Evolutionary conservation across 768 basidiomycete genomes (phyloP), one percentile per base, ranked within the genome.

Genomic region (Podaxis rugospora): DNA sequence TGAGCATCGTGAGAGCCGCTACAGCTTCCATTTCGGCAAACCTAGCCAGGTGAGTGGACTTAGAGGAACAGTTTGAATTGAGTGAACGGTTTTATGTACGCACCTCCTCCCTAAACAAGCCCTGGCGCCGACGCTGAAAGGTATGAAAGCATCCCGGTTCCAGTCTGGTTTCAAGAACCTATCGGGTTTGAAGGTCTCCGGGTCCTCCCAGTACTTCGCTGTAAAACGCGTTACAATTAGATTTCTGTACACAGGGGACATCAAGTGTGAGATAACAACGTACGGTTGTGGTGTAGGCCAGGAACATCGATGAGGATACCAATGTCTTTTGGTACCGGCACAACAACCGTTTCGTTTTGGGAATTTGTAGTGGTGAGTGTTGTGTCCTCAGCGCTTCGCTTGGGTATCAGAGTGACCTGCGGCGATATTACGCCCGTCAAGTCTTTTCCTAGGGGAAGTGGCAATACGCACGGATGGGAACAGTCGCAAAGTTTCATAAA

Each of bases 201-300:
- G 80, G 37, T 80, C 74, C 25, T 74, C 63, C 80, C 81, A 83
- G 66, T 80, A 81, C 21, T 74, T 70, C 9, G 80, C 81, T 82
- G 44, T 16, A 6, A 6, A n/a, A 42, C 3, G 7, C 32, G 32
- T 32, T 32, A 32, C 14, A 44, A n/a, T 42, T 18, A 18, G 40
- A 14, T 5, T 18, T 16, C 16, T n/a, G 14, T 44, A 44, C 4
- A 44, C 6, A 44, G 4, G 42, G 32, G 7, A 9, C 32, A 32
- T 32, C 1, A 16, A 18, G 18, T n/a, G 6, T 1, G 42, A 5
- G 0, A 7, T 16, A 44, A 18, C 5, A 25, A 62, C 79, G 37
- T 69, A 83, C 82, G 80, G 65, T 84, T 84, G 61, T 83, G 77
- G 63, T 84, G 83, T 28, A 83, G 59, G 9, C 73, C 82, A 21